Conservation (phyloP, 2,329 filamentous ascomycete genomes). For the Fusarium sp. region DNA sequence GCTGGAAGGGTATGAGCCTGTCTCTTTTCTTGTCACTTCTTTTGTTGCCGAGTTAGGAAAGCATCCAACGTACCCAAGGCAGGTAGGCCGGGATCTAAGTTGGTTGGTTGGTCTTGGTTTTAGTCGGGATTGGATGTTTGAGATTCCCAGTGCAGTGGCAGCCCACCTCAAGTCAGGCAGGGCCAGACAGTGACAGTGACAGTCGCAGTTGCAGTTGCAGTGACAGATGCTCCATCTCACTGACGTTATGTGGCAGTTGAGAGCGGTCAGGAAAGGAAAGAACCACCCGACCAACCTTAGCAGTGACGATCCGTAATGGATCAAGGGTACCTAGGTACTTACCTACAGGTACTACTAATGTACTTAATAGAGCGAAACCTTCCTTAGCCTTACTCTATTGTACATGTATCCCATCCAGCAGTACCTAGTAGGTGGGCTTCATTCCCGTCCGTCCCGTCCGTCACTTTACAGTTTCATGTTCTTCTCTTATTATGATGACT, state of each 20-base stretch:
- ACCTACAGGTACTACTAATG: too few species aligned
- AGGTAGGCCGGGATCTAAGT: neutral
- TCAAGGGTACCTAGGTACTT: neutral
- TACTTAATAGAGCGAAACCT: neutral
- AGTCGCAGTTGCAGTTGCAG: neutral
- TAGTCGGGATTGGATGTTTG: neutral
- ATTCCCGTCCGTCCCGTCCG: neutral
- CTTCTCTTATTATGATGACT: neutral
- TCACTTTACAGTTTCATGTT: neutral
- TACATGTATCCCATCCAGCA: neutral
- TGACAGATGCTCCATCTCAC: neutral
- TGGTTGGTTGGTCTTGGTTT: neutral
- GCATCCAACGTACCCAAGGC: neutral
- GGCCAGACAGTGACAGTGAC: neutral
- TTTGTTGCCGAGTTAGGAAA: neutral
- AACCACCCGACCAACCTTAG: neutral
- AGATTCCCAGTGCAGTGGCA: neutral
- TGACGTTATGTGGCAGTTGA: neutral
- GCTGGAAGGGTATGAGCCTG: neutral
- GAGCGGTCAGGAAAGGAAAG: neutral
- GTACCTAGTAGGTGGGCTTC: neutral
- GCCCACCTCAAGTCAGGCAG: neutral
- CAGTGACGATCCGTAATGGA: constrained; percentile 12
- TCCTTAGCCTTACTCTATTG: neutral
- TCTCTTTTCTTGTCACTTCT: constrained; percentile 2